A percentile compares a stretch with the other conserved stretches of the same genome.
These are phyloP conservation scores for Penicillium verhagenii DNA, from an alignment of 495 filamentous ascomycete genomes.

Conservation along the genomic window DNA sequence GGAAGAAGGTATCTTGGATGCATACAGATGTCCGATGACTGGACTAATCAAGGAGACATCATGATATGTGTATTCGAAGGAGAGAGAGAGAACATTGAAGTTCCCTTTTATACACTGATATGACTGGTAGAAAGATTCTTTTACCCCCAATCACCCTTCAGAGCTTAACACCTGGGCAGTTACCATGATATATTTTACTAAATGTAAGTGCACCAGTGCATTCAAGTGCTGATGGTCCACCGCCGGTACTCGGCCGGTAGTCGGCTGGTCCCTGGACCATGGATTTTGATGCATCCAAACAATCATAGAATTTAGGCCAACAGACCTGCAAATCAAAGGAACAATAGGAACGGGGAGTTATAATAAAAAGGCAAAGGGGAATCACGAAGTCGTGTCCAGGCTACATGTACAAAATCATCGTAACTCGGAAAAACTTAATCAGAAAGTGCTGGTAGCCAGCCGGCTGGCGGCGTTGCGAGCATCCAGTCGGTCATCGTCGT, in stretches of 20 bases:
- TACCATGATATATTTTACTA: too few relatives aligned
- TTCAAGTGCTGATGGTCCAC: too few relatives aligned
- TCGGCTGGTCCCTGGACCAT: too few relatives aligned
- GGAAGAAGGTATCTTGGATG: background rate
- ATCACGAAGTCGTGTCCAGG: constrained; percentile 27
- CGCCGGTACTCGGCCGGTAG: too few relatives aligned
- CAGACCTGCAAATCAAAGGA: background rate
- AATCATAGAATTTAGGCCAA: constrained; percentile 1
- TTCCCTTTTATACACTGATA: too few relatives aligned
- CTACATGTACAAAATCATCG: constrained; percentile 29
- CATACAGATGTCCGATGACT: too few relatives aligned
- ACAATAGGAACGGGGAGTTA: constrained; percentile 7
- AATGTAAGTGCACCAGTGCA: too few relatives aligned
- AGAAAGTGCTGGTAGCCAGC: constrained; percentile 92
- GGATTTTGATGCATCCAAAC: background rate
- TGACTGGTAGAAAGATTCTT: too few relatives aligned
- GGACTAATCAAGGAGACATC: too few relatives aligned
- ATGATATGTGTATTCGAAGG: background rate
- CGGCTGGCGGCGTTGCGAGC: constrained; percentile 92
- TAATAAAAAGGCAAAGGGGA: constrained; percentile 23
- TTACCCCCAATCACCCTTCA: too few relatives aligned
- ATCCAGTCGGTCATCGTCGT: constrained; percentile 93
- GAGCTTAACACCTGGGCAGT: too few relatives aligned
- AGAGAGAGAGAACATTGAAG: background rate
- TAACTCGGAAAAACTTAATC: constrained; percentile 14